Percentiles rank a stretch among this genome's conserved stretches.
Conservation (phyloP, 768 basidiomycete species). For the Sporobolomyces phaffii region DNA sequence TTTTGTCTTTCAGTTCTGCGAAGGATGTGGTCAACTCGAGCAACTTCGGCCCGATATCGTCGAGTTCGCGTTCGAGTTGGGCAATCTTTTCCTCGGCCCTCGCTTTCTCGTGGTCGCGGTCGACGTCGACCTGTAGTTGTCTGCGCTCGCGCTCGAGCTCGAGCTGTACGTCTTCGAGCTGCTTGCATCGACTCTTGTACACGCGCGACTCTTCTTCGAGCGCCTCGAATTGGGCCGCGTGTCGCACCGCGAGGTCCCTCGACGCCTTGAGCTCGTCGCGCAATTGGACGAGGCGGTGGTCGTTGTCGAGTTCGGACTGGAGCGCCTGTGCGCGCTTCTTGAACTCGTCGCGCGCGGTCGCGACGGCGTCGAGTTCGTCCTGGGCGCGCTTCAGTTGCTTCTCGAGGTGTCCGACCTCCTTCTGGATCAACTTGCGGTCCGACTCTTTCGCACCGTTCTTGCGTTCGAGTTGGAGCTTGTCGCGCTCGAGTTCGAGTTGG, state of each 20-base stretch:
- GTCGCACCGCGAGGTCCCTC: not conserved
- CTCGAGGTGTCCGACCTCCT: not conserved
- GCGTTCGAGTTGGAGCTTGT: not conserved
- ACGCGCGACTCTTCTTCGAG: not conserved
- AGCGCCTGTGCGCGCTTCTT: not conserved
- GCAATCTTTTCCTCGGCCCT: too few species aligned
- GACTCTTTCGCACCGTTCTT: not conserved
- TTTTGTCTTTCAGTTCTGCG: too few species aligned
- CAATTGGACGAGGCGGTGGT: not conserved
- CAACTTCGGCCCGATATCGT: too few species aligned
- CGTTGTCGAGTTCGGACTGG: not conserved
- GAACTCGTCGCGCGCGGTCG: not conserved
- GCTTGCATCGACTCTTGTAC: not conserved
- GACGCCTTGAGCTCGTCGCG: not conserved
- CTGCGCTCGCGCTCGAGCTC: too few species aligned
- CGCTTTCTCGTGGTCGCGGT: too few species aligned
- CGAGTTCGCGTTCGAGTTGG: too few species aligned
- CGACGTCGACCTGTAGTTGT: too few species aligned
- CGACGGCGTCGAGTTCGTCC: not conserved
- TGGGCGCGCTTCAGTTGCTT: not conserved
- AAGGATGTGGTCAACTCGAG: too few species aligned
- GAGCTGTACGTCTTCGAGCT: not conserved
- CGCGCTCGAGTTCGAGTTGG: not conserved
- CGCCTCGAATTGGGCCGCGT: not conserved
- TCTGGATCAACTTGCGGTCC: not conserved